phyloP scores from a whole-genome alignment of 805 yeast genomes.

The Saturnispora serradocipensis region DNA sequence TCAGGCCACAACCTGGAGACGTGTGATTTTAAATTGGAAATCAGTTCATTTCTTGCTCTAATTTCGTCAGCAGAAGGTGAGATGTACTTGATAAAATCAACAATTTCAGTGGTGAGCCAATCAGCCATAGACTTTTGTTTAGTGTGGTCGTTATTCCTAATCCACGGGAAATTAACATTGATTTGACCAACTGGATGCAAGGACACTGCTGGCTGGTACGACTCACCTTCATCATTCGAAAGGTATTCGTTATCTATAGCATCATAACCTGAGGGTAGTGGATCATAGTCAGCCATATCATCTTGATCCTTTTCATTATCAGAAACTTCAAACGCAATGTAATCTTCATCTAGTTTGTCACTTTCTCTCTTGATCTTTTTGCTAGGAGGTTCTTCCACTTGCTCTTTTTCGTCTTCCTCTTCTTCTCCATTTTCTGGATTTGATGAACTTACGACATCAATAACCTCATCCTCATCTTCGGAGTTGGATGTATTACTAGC shows the following conservation, averaged over 20 bases:
- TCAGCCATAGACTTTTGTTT: slow-evolving; percentile 69
- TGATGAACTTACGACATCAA: not conserved
- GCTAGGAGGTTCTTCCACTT: slow-evolving; percentile 7
- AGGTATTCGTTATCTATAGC: slow-evolving; percentile 29
- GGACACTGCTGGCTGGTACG: slow-evolving; percentile 21
- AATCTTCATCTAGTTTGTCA: slow-evolving; percentile 23
- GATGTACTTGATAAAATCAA: slow-evolving; percentile 74
- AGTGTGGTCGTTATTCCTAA: slow-evolving; percentile 67
- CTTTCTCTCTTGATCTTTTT: not conserved
- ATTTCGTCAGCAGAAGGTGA: slow-evolving; percentile 79
- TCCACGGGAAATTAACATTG: slow-evolving; percentile 57
- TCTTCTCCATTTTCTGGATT: slow-evolving; percentile 2
- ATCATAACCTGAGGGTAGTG: slow-evolving; percentile 20
- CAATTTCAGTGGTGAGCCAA: slow-evolving; percentile 80
- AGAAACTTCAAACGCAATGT: slow-evolving; percentile 46
- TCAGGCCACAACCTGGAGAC: slow-evolving; percentile 61
- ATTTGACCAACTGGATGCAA: slow-evolving; percentile 22
- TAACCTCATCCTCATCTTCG: slow-evolving; percentile 2
- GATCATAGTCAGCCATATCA: slow-evolving; percentile 22
- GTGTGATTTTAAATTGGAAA: slow-evolving; percentile 46
- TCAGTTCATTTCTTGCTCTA: slow-evolving; percentile 52
- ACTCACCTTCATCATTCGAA: slow-evolving; percentile 35
- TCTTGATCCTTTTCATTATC: slow-evolving; percentile 27
- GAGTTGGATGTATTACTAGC: not conserved
- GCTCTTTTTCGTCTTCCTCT: slow-evolving; percentile 1